These are phyloP conservation scores for Combretum micranthum DNA, from an alignment of 345 rosid genomes.

Conservation along the genomic window DNA sequence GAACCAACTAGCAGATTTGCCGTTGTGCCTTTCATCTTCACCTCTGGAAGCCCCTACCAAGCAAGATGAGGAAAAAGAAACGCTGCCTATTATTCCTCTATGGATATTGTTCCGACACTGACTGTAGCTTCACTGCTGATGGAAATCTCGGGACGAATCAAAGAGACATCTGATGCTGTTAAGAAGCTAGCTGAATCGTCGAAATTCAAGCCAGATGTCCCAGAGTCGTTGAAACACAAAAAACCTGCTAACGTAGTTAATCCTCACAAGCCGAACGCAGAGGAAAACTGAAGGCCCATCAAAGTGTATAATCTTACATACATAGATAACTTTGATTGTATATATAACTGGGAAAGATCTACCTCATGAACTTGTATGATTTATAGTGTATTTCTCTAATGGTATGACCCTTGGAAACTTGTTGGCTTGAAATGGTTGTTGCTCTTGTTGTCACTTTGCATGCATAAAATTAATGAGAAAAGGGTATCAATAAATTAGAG, in stretches of 20 bases:
- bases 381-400: too few species aligned
- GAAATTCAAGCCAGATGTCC: constrained; percentile 11
- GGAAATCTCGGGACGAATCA: constrained; percentile 25
- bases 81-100: constrained; percentile 4
- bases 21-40: constrained; percentile 6
- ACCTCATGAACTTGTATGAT: too few species aligned
- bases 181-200: constrained; percentile 25
- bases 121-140: constrained; percentile 29
- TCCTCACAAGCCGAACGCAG: too few species aligned
- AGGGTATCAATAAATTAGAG: too few species aligned
- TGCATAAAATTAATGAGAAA: too few species aligned
- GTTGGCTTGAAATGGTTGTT: too few species aligned
- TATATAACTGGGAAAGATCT: too few species aligned
- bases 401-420: too few species aligned
- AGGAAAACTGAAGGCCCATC: too few species aligned
- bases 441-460: too few species aligned
- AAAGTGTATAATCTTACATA: too few species aligned
- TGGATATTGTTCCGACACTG: constrained; percentile 25
- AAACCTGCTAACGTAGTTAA: constrained; percentile 1
- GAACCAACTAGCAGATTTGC: constrained; percentile 19
- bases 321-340: too few species aligned
- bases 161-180: constrained; percentile 22
- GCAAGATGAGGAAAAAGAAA: background rate
- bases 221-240: constrained; percentile 17
- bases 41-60: background rate